Evolutionary conservation across 805 yeast species (phyloP).

Genomic region (Candida argentea): DNA sequence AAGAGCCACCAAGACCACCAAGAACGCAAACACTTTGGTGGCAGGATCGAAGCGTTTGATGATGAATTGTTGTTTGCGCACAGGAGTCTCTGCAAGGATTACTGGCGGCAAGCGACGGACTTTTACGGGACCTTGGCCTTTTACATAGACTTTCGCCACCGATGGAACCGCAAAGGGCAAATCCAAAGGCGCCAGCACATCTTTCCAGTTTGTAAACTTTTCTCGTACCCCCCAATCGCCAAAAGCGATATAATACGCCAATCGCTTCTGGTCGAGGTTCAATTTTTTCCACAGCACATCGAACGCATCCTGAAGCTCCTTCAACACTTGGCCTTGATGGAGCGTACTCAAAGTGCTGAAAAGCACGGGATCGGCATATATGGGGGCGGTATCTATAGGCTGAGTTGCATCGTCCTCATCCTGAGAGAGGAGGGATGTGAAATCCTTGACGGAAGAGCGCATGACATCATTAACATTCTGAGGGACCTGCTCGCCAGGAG

Average conservation of each 20-base stretch:
- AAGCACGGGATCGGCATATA: constrained; percentile 27
- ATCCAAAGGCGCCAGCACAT: constrained; percentile 43
- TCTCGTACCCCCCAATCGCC: constrained; percentile 68
- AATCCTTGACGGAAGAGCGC: constrained; percentile 30
- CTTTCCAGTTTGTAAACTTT: constrained; percentile 38
- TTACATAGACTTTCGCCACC: constrained; percentile 15
- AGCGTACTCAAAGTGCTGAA: constrained; percentile 28
- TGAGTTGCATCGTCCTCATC: constrained; percentile 29
- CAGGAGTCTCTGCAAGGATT: constrained; percentile 30
- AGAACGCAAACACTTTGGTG: constrained; percentile 42
- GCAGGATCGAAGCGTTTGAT: constrained; percentile 45
- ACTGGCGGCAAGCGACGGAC: constrained; percentile 29
- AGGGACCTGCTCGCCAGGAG: constrained; percentile 1
- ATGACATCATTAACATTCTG: constrained; percentile 31
- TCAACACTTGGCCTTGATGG: constrained; percentile 48
- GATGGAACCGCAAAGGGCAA: constrained; percentile 44
- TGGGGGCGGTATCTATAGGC: constrained; percentile 37
- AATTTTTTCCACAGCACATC: constrained; percentile 49
- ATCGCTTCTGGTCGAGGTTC: constrained; percentile 38
- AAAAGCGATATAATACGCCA: constrained; percentile 53
- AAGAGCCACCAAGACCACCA: constrained; percentile 36
- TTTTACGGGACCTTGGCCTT: constrained; percentile 21
- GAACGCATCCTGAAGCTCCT: constrained; percentile 39
- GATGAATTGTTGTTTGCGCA: constrained; percentile 37
- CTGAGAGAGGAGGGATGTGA: constrained; percentile 28